Conservation (phyloP, 2,329 filamentous ascomycete species). For the Bertia moriformis region DNA sequence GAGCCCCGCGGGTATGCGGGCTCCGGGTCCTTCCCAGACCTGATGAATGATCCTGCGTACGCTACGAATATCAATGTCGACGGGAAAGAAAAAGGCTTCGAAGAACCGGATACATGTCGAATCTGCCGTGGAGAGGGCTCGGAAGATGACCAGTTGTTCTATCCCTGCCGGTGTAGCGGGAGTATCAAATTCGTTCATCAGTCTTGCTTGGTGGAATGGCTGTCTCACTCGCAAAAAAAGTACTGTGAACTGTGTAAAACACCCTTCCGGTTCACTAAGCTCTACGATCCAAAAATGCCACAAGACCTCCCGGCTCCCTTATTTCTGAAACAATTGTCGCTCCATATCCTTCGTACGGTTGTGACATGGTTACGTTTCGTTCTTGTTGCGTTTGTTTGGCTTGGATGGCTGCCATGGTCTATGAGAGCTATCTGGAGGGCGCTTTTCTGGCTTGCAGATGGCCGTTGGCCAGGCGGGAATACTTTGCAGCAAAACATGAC, state of each 20-base stretch:
- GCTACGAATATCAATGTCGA: not conserved
- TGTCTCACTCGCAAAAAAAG: constrained; percentile 97
- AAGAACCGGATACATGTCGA: constrained; percentile 71
- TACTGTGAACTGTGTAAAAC: constrained; percentile 99
- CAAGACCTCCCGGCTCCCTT: constrained; percentile 64
- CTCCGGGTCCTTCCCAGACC: not conserved
- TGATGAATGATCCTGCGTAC: not conserved
- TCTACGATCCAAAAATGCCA: constrained; percentile 92
- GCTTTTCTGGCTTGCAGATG: constrained; percentile 85
- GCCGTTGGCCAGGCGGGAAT: constrained; percentile 35
- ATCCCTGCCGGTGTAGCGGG: constrained; percentile 96
- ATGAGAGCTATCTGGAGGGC: constrained; percentile 88
- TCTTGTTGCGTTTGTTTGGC: constrained; percentile 75
- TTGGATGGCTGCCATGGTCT: constrained; percentile 73
- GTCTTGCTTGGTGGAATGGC: constrained; percentile 95
- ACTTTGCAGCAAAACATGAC: constrained; percentile 22
- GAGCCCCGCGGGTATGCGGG: not conserved
- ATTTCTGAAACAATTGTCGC: constrained; percentile 63
- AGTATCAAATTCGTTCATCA: constrained; percentile 99
- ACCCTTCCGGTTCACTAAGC: constrained; percentile 91
- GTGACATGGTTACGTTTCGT: constrained; percentile 65
- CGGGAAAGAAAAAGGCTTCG: not conserved
- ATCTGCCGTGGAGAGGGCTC: constrained; percentile 89
- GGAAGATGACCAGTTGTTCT: constrained; percentile 74
- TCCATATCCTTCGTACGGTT: constrained; percentile 59